Base-by-base conservation (phyloP, 2,329 filamentous ascomycete genomes). In the Cladosporium cucumerinum region DNA sequence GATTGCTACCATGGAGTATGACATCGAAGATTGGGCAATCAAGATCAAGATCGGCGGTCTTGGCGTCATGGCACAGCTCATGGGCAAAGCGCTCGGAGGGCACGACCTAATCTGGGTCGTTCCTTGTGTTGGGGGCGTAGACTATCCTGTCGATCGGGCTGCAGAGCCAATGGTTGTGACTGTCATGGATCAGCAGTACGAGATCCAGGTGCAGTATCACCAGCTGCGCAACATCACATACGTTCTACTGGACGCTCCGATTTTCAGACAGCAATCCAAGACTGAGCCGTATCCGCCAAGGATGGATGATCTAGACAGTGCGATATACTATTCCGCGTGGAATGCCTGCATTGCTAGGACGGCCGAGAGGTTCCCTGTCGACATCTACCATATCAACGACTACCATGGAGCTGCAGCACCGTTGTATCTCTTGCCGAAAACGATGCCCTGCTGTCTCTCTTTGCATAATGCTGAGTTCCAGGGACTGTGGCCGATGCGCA, bases 1-100 rank as follows among this genome's bases (percentile, higher is more conserved):
- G 25, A 88, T 90, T 62, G 87, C 86, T 14, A 89, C 87, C 8
- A 89, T 90, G 85, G 87, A 90, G 74, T 90, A 90, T 75, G 86
- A 89, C 67, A 89, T 90, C 66, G 85, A 87, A 64, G 87, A 90
- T 72, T 89, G 87, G 85, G 81, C 76, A 3, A 87, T 90, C 77
- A 89, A 88, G 75, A 87, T 90, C 76, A 90, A 90, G 76, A 90
- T 90, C 55, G 87, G 87, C 65, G 87, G 87, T 66, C 79, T 90
- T 4, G 87, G 87, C 73, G 87, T 89, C 66, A 90, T 90, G 87
- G 87, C 87, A 36, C 85, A 88, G 69, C 77, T 89, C 1, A 90
- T 89, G 87, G 85, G 85, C 18, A 87, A 87, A 71, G 84, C 86
- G 58, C 81, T 90, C 8, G 79, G 83, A 2, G 86, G 89, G 68